phyloP scores from a whole-genome alignment of 208 protist genomes.

The Leishmania braziliensis region DNA sequence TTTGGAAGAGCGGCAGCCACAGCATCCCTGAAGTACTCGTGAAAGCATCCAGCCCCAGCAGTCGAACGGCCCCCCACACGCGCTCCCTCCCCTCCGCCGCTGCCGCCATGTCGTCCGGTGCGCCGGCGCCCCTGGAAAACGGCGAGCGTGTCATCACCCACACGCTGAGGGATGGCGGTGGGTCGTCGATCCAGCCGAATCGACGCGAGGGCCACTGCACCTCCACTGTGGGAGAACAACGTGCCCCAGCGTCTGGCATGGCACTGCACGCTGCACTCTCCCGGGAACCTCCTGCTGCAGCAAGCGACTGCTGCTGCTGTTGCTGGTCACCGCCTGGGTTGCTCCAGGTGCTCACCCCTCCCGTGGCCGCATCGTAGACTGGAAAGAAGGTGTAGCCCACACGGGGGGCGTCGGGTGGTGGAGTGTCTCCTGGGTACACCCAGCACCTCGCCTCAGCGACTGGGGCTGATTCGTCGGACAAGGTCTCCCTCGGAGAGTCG shows the following conservation, averaged over 20 bases:
- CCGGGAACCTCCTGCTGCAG: not conserved
- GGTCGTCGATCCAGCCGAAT: conserved; percentile 18
- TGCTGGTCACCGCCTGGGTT: not conserved
- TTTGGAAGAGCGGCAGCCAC: conserved; percentile 37
- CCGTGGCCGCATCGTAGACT: not conserved
- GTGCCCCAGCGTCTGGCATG: not conserved
- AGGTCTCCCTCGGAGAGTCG: not conserved
- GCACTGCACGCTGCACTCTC: not conserved
- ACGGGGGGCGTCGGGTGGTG: conserved; percentile 14
- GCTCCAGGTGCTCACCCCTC: not conserved
- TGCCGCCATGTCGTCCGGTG: not conserved
- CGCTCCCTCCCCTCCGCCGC: conserved; percentile 1
- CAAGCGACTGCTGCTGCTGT: too few species aligned
- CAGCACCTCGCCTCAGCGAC: conserved; percentile 10
- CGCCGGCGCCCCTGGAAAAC: not conserved
- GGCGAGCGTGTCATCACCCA: conserved; percentile 15
- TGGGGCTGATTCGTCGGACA: not conserved
- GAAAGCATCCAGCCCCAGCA: conserved; percentile 23
- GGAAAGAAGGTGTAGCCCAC: conserved; percentile 8
- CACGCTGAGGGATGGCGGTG: conserved; percentile 11
- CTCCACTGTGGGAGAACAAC: conserved; percentile 5
- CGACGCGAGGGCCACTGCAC: conserved; percentile 26
- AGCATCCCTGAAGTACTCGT: conserved; percentile 9
- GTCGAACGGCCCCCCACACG: conserved; percentile 19
- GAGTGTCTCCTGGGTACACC: not conserved